Evolutionary conservation across 306 rosid genomes (phyloP), one percentile per base, ranked within the genome.

Genomic region (Cicer judaicum): DNA sequence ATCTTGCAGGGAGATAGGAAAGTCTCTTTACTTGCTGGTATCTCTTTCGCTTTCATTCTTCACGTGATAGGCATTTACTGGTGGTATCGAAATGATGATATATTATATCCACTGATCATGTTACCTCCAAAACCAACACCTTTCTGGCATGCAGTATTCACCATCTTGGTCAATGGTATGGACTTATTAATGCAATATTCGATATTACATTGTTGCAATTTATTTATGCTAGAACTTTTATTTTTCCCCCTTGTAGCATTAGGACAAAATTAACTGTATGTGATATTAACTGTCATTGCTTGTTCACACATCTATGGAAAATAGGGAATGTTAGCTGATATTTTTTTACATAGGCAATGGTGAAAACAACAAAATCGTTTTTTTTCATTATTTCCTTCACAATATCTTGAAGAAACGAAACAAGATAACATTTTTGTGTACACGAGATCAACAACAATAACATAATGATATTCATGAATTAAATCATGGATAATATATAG

Each of bases 61-160:
- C 99, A 92, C 15, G 92, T 94, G 29, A 62, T 85, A 41, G 76
- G 86, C 85, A 78, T 92, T 81, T 92, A 94, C 81, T 92, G 96
- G 96, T 92, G 93, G 97, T 85, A 80, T 76, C 88, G 54, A 56
- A 88, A 86, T 81, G 97, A 95, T 18, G 93, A 95, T 81, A 87
- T 92, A 74, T 78, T 95, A 29, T 88, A 83, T 75, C 92, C 98
- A 5, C 59, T 95, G 84, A 78, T 77, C 65, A 86, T 95, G 96
- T 84, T 92, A 80, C 98, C 99, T 60, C 99, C 97, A 53, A 89
- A 68, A 76, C 76, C 88, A 19, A 81, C 84, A 18, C 96, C 93
- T 5, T 92, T 95, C 77, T 95, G 98, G 98, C 97, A 95, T 85
- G 86, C 96, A 40, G 61, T 92, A 65, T 95, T 92, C 87, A 86